Base-by-base conservation (phyloP, 1,284 basidiomycete genomes). In the Ceratorhiza oryzae-sativae region DNA sequence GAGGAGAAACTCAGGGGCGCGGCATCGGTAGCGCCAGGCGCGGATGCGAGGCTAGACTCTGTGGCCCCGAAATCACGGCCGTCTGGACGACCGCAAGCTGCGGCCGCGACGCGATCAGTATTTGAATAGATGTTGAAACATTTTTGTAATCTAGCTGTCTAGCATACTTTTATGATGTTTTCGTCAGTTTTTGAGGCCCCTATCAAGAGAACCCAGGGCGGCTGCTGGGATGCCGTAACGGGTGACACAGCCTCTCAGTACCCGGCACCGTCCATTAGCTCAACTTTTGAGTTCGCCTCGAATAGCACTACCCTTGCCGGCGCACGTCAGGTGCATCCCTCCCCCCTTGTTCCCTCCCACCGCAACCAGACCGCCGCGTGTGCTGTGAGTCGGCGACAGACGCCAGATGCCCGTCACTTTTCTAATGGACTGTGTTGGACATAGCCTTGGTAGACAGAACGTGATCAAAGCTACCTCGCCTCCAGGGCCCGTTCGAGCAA, bases 1-100 rank as follows among this genome's bases (percentile, higher is more conserved):
- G 62, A 65, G 48, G 62, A 65, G 32, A 65, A 65, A 65, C 46
- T 65, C 30, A 65, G 48, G 46, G 34, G 48, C 23, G 62, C 60
- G 10, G 25, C 60, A 3, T 15, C 42, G 1, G 25, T 45, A 48
- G 46, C 62, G 23, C 34, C 62, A 8, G 62, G 41, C 18, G 18
- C 62, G 48, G 32, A 36, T 34, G 32, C 48, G 15, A 65, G 23
- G 23, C 13, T 49, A 27, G 48, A n/a, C 46, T 32, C 23, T 8
- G 27, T 45, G 9, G 20, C 42, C n/a, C 18, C 62, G 34, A 65
- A 27, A 25, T 23, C 45, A 27, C 27, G 18, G 18, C 46, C 60
- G 1, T 25, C 62, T 15, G 30, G 41, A 53, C 46, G 62, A 30
- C 48, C 62, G 20, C 62, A 65, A 34, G 46, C 27, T 25, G 60